These are phyloP conservation scores for Phytophthora palmivora DNA, from an alignment of 352 stramenopile species.

Conservation along the genomic window DNA sequence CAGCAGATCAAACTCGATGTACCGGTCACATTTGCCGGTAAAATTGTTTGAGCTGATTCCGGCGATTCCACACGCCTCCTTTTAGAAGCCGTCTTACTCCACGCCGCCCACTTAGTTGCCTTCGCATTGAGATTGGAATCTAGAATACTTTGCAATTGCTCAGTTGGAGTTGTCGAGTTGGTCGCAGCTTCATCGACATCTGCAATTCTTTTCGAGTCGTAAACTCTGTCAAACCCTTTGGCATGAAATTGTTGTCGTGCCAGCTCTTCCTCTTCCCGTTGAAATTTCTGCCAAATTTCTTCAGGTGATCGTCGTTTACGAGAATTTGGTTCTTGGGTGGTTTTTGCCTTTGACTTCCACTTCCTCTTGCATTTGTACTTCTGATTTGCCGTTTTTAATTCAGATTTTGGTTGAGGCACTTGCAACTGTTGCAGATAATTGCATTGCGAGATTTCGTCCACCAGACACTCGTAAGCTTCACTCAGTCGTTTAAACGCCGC, in stretches of 20 bases:
- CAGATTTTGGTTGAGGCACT: conserved; percentile 4
- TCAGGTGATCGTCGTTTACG: conserved; percentile 51
- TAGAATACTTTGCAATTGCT: conserved; percentile 45
- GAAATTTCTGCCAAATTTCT: conserved; percentile 76
- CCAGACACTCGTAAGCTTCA: conserved; percentile 79
- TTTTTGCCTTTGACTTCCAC: conserved; percentile 5
- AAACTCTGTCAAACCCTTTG: conserved; percentile 73
- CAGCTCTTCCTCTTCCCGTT: conserved; percentile 73
- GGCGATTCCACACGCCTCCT: neutral
- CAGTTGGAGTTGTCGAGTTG: neutral
- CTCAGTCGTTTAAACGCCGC: conserved; percentile 83
- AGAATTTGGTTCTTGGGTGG: conserved; percentile 2
- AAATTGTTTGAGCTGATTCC: neutral
- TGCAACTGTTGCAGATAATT: conserved; percentile 54
- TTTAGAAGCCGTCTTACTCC: conserved; percentile 33
- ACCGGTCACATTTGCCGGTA: neutral
- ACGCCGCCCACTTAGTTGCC: conserved; percentile 46
- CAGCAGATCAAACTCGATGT: conserved; percentile 46
- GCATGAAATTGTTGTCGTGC: conserved; percentile 63
- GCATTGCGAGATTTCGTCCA: conserved; percentile 52
- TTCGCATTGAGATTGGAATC: conserved; percentile 47
- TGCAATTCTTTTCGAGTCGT: conserved; percentile 19
- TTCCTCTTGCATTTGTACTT: conserved; percentile 34
- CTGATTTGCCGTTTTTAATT: conserved; percentile 7
- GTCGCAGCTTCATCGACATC: neutral